Conservation (phyloP, 805 yeast genomes). For the Groenewaldozyma salmanticensis region DNA sequence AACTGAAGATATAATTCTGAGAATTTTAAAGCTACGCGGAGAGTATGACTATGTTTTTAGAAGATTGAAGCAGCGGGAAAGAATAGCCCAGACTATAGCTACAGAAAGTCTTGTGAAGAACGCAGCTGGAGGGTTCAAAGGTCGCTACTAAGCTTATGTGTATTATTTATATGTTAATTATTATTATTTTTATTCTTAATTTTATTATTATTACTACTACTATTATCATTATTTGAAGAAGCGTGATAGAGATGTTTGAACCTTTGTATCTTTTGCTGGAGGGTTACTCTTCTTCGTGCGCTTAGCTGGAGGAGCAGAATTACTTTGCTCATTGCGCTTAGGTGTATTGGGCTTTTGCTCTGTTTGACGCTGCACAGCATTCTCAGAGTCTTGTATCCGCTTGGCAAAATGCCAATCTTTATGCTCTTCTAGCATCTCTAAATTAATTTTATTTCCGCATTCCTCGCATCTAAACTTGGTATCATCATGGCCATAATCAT, state of each 20-base stretch:
- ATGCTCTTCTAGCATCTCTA: slow-evolving; percentile 24
- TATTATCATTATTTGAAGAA: background rate
- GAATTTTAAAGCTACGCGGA: slow-evolving; percentile 60
- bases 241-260: background rate
- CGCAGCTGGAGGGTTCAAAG: slow-evolving; percentile 9
- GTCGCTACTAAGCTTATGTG: background rate
- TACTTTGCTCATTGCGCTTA: background rate
- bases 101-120: slow-evolving; percentile 35
- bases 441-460: slow-evolving; percentile 20
- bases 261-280: background rate
- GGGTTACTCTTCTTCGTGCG: background rate
- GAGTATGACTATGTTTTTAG: slow-evolving; percentile 48
- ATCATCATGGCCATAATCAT: slow-evolving; percentile 9
- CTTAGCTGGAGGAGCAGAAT: background rate
- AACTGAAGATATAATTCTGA: slow-evolving; percentile 58
- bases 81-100: slow-evolving; percentile 43
- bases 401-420: slow-evolving; percentile 33
- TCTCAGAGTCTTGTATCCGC: slow-evolving; percentile 17
- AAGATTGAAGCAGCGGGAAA: slow-evolving; percentile 53
- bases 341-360: background rate
- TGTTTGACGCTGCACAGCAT: background rate
- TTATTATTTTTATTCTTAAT: too few species aligned
- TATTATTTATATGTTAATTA: background rate
- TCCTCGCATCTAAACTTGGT: slow-evolving; percentile 18
- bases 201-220: too few species aligned